Evolutionary conservation across 2,329 filamentous ascomycete species (phyloP).

Genomic region (Apiospora arundinis): DNA sequence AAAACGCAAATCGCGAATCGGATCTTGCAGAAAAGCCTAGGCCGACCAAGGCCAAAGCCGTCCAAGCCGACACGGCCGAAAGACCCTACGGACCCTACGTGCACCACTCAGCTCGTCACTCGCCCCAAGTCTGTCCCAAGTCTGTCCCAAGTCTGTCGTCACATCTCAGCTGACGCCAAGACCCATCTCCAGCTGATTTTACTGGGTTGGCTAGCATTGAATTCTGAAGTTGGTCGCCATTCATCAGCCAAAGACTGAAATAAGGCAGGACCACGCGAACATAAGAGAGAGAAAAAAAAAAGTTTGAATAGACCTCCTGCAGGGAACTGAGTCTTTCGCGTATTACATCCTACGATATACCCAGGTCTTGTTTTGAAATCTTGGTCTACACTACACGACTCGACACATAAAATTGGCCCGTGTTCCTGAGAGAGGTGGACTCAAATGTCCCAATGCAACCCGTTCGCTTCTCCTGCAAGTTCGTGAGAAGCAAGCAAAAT

Average conservation of each 20-base stretch:
- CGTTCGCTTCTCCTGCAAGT: slow-evolving; percentile 3
- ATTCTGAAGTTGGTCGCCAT: neutral
- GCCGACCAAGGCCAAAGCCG: no score
- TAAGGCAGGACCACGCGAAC: neutral
- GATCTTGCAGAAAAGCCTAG: slow-evolving; percentile 1
- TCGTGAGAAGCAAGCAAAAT: slow-evolving; percentile 16
- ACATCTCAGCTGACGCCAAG: slow-evolving; percentile 9
- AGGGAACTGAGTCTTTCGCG: neutral
- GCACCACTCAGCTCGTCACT: neutral
- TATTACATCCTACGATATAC: neutral
- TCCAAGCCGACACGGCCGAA: slow-evolving; percentile 10
- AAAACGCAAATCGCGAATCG: neutral
- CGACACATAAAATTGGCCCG: neutral
- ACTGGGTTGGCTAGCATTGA: neutral
- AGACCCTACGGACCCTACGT: slow-evolving; percentile 1
- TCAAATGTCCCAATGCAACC: neutral
- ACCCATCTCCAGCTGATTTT: neutral
- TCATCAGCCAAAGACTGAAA: neutral
- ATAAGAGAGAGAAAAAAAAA: neutral
- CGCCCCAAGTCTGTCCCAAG: no score
- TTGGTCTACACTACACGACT: neutral
- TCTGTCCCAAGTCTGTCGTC: neutral
- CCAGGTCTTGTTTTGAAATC: neutral
- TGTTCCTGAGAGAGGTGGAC: neutral
- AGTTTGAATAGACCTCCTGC: neutral